Evolutionary conservation across 1,284 basidiomycete genomes (phyloP).

Genomic region (Ceratorhiza oryzae-sativae): DNA sequence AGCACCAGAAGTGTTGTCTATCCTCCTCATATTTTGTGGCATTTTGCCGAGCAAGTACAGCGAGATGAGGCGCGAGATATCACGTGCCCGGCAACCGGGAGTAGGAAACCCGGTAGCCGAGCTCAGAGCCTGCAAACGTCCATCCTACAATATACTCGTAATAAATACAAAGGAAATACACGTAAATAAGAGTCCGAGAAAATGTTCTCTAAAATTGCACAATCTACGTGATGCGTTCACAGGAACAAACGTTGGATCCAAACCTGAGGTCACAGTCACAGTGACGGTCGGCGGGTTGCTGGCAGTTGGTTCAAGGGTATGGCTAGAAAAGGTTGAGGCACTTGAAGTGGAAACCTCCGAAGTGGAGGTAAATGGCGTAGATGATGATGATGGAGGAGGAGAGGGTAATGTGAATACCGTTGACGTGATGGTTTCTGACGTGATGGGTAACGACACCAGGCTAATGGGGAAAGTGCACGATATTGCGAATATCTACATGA

Average conservation of each 20-base stretch:
- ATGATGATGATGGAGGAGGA: neutral
- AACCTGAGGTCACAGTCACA: neutral
- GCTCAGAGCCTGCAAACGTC: too few relatives aligned
- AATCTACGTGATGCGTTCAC: neutral
- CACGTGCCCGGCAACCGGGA: too few relatives aligned
- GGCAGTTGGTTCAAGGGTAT: neutral
- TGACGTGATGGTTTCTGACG: neutral
- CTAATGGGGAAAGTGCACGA: neutral
- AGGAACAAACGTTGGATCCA: neutral
- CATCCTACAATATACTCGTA: neutral
- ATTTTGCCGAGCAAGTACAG: too few relatives aligned
- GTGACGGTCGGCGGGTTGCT: neutral
- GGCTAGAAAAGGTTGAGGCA: neutral
- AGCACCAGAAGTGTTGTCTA: too few relatives aligned
- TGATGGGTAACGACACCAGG: neutral
- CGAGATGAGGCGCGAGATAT: too few relatives aligned
- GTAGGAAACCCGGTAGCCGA: too few relatives aligned
- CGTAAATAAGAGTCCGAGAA: neutral
- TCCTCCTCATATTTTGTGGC: too few relatives aligned
- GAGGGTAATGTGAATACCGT: neutral
- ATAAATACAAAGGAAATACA: neutral
- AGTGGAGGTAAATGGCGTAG: neutral
- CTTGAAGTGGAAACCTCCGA: neutral
- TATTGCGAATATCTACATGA: neutral
- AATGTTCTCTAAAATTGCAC: neutral